These are phyloP conservation scores for Pseudevernia furfuracea DNA, from an alignment of 495 filamentous ascomycete species.

Conservation along the genomic window DNA sequence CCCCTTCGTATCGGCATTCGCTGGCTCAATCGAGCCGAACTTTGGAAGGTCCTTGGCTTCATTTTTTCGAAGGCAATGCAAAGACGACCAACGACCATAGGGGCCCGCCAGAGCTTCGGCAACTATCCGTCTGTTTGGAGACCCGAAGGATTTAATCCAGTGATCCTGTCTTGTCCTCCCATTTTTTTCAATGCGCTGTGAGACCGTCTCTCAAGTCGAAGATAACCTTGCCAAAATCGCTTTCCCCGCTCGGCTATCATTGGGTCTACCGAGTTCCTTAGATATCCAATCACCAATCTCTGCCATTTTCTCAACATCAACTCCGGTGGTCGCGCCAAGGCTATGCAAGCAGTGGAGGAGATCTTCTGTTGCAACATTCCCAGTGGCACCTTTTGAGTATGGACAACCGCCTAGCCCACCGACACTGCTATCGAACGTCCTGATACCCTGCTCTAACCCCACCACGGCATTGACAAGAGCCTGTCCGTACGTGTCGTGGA, in stretches of 20 bases:
- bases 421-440: constrained; percentile 84
- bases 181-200: not conserved
- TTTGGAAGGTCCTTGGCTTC: too few relatives aligned
- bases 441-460: constrained; percentile 76
- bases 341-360: constrained; percentile 83
- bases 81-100: not conserved
- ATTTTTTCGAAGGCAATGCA: not conserved
- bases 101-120: not conserved
- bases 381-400: constrained; percentile 86
- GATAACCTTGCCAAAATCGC: constrained; percentile 55
- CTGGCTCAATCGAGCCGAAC: not conserved
- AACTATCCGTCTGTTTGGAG: not conserved
- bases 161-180: not conserved
- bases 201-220: not conserved
- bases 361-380: constrained; percentile 93
- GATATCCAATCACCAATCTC: constrained; percentile 89
- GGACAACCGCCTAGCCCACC: constrained; percentile 91
- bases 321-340: constrained; percentile 77
- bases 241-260: constrained; percentile 72
- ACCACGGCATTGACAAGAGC: constrained; percentile 86
- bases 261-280: constrained; percentile 63
- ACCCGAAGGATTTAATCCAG: not conserved
- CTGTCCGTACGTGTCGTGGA: constrained; percentile 95
- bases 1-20: not conserved
- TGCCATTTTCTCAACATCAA: constrained; percentile 74